These are phyloP conservation scores for Smallanthus sonchifolius DNA, from an alignment of 129 eudicot species.

Conservation along the genomic window DNA sequence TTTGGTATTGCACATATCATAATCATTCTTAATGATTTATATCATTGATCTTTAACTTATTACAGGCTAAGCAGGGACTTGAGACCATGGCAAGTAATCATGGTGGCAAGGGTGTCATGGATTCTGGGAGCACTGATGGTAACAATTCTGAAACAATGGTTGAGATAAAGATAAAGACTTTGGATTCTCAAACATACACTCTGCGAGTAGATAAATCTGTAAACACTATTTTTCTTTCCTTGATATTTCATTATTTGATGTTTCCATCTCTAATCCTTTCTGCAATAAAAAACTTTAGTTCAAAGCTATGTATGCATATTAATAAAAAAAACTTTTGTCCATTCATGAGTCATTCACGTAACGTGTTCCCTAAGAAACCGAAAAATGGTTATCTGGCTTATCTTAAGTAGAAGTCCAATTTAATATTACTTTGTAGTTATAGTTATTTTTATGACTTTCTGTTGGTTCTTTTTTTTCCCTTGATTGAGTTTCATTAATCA, in stretches of 20 bases:
- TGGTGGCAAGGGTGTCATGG: slow-evolving; percentile 43
- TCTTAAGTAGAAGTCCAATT: not conserved
- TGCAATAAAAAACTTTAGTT: not conserved
- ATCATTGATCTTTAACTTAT: not conserved
- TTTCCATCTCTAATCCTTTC: not conserved
- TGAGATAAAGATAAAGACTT: slow-evolving; percentile 91
- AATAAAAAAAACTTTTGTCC: not conserved
- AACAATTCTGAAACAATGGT: slow-evolving; percentile 60
- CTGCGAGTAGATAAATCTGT: slow-evolving; percentile 91
- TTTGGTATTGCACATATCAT: not conserved
- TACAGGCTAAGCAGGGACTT: slow-evolving; percentile 22
- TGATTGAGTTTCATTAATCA: slow-evolving; percentile 1
- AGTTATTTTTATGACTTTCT: not conserved
- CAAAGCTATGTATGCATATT: not conserved
- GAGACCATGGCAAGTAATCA: slow-evolving; percentile 57
- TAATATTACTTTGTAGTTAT: not conserved
- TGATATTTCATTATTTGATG: slow-evolving; percentile 12
- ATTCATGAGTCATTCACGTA: slow-evolving; percentile 1
- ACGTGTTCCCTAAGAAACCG: not conserved
- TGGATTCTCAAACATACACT: slow-evolving; percentile 92
- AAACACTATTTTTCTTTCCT: slow-evolving; percentile 21
- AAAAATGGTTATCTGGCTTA: not conserved
- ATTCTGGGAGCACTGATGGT: slow-evolving; percentile 41
- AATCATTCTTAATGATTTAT: not conserved
- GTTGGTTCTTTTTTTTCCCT: not conserved